Base-by-base conservation (phyloP, 192 early-diverging fungal species). In the Chytriomyces sp. region DNA sequence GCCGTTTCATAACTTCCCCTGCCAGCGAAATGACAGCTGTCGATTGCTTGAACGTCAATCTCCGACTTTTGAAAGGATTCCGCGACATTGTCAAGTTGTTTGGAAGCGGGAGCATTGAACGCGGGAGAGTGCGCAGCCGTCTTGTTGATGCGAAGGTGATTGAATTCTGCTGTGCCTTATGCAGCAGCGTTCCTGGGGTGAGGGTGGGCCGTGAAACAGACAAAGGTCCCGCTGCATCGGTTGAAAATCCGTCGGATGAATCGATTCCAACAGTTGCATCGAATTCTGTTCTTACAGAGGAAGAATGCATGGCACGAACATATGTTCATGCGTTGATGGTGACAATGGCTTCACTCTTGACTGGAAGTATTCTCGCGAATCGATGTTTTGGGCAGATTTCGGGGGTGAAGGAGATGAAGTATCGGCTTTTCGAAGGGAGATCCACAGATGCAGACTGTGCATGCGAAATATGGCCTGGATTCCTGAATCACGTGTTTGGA, bases 391-490 rank as follows among this genome's bases (percentile, higher is more conserved):
- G 64, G 16, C 44, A 61, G 5, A 10, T 85, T 43, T 75, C 63
- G 10, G 83, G 83, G 20, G 80, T 80, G 45, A 79, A 82, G 28
- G 81, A 82, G 62, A 71, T 85, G 13, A 70, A 53, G 26, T 28
- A 45, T 16, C 74, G 83, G 3, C 28, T 82, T 4, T 82, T 80
- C 44, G 45, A 67, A 13, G 35, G 74, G 75, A 7, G 63, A 46
- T 13, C 13, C 11, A 11, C 18, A 1, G 4, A 20, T 57, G 62
- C 10, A 11, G 62, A 28, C 26, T 23, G 23, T 69, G 49, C n/a
- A 9, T 50, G 77, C 28, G 20, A 7, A 1, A 48, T 69, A 8
- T 85, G 83, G 78, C 48, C 35, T 13, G 75, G 76, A 7, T 61
- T 82, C 46, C 26, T 85, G n/a, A 70, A 80, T 44, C 47, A 44